phyloP scores from a whole-genome alignment of 257 asterid genomes.

The Thymus mandschuricus region DNA sequence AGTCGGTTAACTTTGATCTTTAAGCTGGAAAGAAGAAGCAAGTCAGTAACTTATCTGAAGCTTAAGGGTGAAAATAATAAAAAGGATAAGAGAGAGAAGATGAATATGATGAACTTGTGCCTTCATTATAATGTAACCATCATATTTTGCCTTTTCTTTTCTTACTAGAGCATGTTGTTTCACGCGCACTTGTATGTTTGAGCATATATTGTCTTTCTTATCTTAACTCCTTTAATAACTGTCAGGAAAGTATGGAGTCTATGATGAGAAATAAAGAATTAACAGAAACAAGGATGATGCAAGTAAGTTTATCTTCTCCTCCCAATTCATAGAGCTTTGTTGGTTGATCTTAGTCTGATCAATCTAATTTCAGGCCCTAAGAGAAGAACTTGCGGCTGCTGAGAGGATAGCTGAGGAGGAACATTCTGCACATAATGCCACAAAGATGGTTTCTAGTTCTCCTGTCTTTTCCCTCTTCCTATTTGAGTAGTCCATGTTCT shows the following conservation, averaged over 20 bases:
- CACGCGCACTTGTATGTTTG: constrained; percentile 17
- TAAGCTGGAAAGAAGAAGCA: constrained; percentile 11
- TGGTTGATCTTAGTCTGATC: constrained; percentile 33
- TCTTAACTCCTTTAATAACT: constrained; percentile 24
- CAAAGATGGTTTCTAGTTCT: constrained; percentile 69
- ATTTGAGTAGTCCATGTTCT: neutral
- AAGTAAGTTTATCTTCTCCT: constrained; percentile 55
- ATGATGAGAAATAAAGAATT: constrained; percentile 93
- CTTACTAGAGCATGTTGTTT: constrained; percentile 22
- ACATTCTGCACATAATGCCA: constrained; percentile 87
- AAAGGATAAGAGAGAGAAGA: constrained; percentile 7
- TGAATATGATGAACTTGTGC: constrained; percentile 18
- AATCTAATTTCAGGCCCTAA: constrained; percentile 66
- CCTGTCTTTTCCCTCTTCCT: constrained; percentile 14
- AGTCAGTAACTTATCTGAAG: neutral
- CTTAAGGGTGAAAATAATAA: neutral
- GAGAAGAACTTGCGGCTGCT: constrained; percentile 89
- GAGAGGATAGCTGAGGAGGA: constrained; percentile 99
- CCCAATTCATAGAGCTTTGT: constrained; percentile 27
- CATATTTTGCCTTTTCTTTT: constrained; percentile 9
- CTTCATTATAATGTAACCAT: constrained; percentile 18
- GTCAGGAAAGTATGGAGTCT: constrained; percentile 88
- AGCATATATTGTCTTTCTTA: constrained; percentile 23
- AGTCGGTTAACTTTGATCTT: constrained; percentile 18
- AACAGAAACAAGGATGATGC: constrained; percentile 99